phyloP scores from a whole-genome alignment of 495 filamentous ascomycete genomes.

The Xylaria venustula region DNA sequence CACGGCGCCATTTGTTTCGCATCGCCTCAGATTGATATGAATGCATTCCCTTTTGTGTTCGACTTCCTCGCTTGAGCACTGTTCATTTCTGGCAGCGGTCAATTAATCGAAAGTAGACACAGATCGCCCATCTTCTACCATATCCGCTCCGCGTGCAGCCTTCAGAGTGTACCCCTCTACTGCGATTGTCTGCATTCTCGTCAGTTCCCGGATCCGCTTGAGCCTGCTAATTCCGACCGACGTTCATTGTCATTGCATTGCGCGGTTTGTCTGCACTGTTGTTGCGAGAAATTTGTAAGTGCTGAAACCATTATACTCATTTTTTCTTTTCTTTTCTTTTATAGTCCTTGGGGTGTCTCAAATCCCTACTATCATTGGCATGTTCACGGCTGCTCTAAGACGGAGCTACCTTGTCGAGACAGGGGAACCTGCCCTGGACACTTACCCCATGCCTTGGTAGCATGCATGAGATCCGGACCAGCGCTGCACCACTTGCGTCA shows the following conservation, averaged over 20 bases:
- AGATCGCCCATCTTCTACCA: background rate
- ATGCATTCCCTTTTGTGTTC: background rate
- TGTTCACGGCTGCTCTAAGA: background rate
- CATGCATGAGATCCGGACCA: conserved; percentile 14
- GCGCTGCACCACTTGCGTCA: conserved; percentile 15
- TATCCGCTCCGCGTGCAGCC: background rate
- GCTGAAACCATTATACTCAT: background rate
- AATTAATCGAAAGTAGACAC: conserved; percentile 8
- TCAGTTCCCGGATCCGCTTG: background rate
- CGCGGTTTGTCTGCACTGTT: background rate
- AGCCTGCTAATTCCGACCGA: background rate
- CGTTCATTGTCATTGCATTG: background rate
- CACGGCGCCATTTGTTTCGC: conserved; percentile 3
- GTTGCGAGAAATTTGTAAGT: background rate
- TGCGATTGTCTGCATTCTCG: background rate
- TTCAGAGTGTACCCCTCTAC: too few species aligned
- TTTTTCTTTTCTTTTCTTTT: background rate
- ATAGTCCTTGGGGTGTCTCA: background rate
- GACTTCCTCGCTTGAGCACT: background rate
- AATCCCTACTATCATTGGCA: background rate
- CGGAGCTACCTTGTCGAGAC: conserved; percentile 11
- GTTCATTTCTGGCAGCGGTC: background rate
- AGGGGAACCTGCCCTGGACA: conserved; percentile 14
- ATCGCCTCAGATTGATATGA: background rate
- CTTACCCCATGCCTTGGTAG: conserved; percentile 11